Percentiles rank a stretch among this genome's conserved stretches.
Conservation (phyloP, 2,329 filamentous ascomycete species). For the Pyricularia sp. region DNA sequence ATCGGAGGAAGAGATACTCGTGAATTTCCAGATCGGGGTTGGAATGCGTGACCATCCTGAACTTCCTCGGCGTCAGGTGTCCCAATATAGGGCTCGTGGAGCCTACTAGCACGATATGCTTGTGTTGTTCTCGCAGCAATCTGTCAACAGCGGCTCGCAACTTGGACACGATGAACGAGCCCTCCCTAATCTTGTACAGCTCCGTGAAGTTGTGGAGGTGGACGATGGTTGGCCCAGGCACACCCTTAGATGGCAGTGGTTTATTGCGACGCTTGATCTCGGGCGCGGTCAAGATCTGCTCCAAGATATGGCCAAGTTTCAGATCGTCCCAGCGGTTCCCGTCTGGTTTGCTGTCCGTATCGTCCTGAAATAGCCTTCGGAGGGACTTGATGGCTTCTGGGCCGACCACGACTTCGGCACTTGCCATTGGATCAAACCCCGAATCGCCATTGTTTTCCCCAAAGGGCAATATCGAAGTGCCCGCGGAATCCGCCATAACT, state of each 20-base stretch:
- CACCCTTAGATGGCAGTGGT: conserved; percentile 8
- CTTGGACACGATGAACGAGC: conserved; percentile 57
- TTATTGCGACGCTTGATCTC: conserved; percentile 22
- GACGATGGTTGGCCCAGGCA: conserved; percentile 46
- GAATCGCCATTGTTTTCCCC: conserved; percentile 10
- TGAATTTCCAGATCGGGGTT: conserved; percentile 19
- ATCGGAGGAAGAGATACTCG: conserved; percentile 15
- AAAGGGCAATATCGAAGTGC: conserved; percentile 23
- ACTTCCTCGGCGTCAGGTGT: neutral
- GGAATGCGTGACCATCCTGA: conserved; percentile 18
- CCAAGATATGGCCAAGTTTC: conserved; percentile 48
- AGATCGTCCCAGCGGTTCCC: conserved; percentile 45
- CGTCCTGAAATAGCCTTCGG: conserved; percentile 16
- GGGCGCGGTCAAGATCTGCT: conserved; percentile 43
- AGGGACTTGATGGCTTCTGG: conserved; percentile 8
- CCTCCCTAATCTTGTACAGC: conserved; percentile 59
- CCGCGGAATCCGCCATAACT: conserved; percentile 28
- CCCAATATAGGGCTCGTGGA: conserved; percentile 34
- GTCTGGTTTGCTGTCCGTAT: conserved; percentile 25
- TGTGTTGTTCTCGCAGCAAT: conserved; percentile 56
- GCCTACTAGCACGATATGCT: conserved; percentile 70
- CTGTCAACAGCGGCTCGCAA: conserved; percentile 64
- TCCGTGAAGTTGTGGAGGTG: conserved; percentile 77
- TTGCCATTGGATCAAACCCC: neutral
- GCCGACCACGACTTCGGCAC: neutral